Percentiles rank a stretch among this genome's conserved stretches.
These are phyloP conservation scores for Cajanus cajan DNA, from an alignment of 306 rosid genomes.

Conservation along the genomic window DNA sequence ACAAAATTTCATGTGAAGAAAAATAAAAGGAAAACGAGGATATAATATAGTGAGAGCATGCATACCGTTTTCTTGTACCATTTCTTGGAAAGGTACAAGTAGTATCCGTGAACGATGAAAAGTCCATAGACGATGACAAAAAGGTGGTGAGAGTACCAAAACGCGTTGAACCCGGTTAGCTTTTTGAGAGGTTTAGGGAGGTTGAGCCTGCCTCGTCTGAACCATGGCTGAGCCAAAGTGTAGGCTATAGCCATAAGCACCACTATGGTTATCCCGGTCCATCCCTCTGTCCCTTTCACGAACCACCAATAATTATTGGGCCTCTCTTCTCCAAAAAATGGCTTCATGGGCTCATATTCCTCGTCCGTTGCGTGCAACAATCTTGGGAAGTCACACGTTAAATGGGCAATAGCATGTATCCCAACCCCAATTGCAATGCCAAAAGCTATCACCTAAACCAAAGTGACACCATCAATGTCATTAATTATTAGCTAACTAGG, in stretches of 20 bases:
- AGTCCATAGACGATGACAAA: slow-evolving; percentile 81
- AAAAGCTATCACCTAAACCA: slow-evolving; percentile 61
- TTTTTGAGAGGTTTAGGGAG: slow-evolving; percentile 68
- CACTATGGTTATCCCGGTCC: slow-evolving; percentile 82
- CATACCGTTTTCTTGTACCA: slow-evolving; percentile 91
- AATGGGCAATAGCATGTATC: slow-evolving; percentile 64
- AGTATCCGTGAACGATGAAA: slow-evolving; percentile 74
- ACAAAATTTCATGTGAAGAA: neutral
- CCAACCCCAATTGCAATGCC: slow-evolving; percentile 76
- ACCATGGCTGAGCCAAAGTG: slow-evolving; percentile 87
- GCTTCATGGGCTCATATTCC: slow-evolving; percentile 62
- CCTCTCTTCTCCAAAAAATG: slow-evolving; percentile 51
- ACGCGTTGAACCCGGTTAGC: slow-evolving; percentile 88
- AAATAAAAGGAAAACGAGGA: neutral
- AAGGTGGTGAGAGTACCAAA: slow-evolving; percentile 93
- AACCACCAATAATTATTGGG: slow-evolving; percentile 93
- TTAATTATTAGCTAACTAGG: neutral
- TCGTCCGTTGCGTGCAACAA: slow-evolving; percentile 55
- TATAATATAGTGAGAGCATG: neutral
- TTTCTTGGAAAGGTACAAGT: slow-evolving; percentile 69
- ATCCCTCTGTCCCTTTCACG: slow-evolving; percentile 81
- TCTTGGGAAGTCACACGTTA: slow-evolving; percentile 86
- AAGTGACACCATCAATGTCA: no score
- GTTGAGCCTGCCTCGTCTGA: slow-evolving; percentile 57
- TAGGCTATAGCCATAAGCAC: slow-evolving; percentile 82